Evolutionary conservation across 1,139 yeast genomes (phyloP), one percentile per base, ranked within the genome.

Genomic region (Zhuliangozyma blackwelliae): DNA sequence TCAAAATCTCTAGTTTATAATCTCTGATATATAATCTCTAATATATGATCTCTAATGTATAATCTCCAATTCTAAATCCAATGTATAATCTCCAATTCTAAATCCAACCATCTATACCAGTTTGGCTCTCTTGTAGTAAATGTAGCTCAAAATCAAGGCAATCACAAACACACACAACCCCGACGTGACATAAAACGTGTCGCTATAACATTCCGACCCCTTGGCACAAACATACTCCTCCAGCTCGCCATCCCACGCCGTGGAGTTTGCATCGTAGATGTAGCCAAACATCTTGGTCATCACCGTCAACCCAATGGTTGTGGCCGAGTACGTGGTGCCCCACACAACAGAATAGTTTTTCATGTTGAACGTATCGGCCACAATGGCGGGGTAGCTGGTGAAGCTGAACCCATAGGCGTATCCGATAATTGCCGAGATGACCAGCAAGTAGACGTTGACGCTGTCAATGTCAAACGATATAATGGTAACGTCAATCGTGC

Each of bases 351-450:
- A 81, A 55, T 85, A 86, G 28, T 79, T 73, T 12, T 65, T 68
- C 51, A 87, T 74, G 21, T 90, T 90, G 61, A 86, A 87, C 10
- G 78, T 65, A 48, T 88, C 96, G 1, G 92, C 80, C 23, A 85
- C 68, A 20, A 86, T 77, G 1, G 92, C 83, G 0, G 96, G 96
- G 55, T 79, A 84, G 6, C 88, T 73, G 1, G 96, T 92, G 56
- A 83, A 87, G 36, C 82, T 68, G 35, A 83, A 71, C 1, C 96
- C 96, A 59, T 86, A 88, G n/a, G 88, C 80, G 33, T 73, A 65
- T 0, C 96, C 96, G 37, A 81, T 75, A 5, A 78, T 54, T 25
- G 74, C 60, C 0, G 92, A 82, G n/a, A 82, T 68, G 2, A 73
- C 32, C 53, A 54, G 49, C 8, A 63, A 43, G 26, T 75, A 66